phyloP scores from a whole-genome alignment of 2,329 filamentous ascomycete species.

The Aspergillus niger region DNA sequence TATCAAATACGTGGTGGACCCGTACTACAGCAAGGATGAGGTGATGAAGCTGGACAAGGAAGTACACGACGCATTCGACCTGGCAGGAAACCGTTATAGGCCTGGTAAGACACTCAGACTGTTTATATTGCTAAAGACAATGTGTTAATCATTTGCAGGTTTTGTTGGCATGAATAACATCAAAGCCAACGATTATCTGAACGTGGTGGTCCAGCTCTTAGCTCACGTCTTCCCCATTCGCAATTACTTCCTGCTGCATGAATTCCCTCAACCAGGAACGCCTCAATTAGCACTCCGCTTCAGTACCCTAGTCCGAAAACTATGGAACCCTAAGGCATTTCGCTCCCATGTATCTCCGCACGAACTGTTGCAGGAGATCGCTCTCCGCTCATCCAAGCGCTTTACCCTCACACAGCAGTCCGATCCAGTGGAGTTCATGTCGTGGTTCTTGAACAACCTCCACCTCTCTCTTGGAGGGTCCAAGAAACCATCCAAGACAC shows the following conservation, averaged over 20 bases:
- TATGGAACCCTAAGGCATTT: slow-evolving; percentile 97
- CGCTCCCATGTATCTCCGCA: slow-evolving; percentile 96
- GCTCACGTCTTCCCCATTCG: slow-evolving; percentile 86
- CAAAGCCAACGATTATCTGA: slow-evolving; percentile 98
- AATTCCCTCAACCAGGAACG: slow-evolving; percentile 63
- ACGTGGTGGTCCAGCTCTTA: slow-evolving; percentile 88
- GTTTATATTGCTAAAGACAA: background rate
- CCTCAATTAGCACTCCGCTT: slow-evolving; percentile 86
- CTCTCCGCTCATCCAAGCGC: slow-evolving; percentile 83
- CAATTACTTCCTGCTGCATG: slow-evolving; percentile 88
- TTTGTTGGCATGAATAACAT: slow-evolving; percentile 99
- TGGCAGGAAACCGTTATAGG: slow-evolving; percentile 80
- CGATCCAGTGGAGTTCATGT: slow-evolving; percentile 93
- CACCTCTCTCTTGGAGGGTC: slow-evolving; percentile 89
- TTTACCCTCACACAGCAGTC: slow-evolving; percentile 90
- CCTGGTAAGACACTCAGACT: slow-evolving; percentile 55
- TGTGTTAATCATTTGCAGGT: slow-evolving; percentile 43
- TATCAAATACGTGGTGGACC: slow-evolving; percentile 97
- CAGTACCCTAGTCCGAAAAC: slow-evolving; percentile 87
- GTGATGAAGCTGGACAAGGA: slow-evolving; percentile 76
- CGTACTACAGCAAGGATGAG: slow-evolving; percentile 76
- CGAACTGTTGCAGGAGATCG: slow-evolving; percentile 93
- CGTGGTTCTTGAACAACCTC: slow-evolving; percentile 96
- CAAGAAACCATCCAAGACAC: slow-evolving; percentile 72
- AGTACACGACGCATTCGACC: slow-evolving; percentile 66